A percentile compares a stretch with the other conserved stretches of the same genome.
These are phyloP conservation scores for Ustilago curta DNA, from an alignment of 1,284 basidiomycete genomes.

Conservation along the genomic window DNA sequence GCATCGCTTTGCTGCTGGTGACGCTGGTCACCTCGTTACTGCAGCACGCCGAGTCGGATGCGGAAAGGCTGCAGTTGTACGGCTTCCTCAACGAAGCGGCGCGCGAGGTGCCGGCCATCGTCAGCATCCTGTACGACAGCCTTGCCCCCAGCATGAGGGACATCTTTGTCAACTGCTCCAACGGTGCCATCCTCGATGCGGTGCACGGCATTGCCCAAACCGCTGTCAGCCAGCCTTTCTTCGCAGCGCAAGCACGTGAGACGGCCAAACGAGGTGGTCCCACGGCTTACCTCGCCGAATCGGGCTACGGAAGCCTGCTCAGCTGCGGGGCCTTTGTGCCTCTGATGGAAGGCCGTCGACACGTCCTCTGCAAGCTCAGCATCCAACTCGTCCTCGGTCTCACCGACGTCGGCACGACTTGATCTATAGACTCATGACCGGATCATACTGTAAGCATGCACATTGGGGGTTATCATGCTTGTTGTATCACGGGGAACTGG, in stretches of 20 bases:
- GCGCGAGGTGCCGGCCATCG: constrained; percentile 58
- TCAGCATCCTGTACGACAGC: constrained; percentile 65
- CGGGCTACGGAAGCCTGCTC: constrained; percentile 59
- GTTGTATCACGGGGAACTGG: neutral
- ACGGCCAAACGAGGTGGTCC: constrained; percentile 62
- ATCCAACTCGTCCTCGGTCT: constrained; percentile 58
- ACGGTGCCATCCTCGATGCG: constrained; percentile 59
- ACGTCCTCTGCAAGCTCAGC: constrained; percentile 56
- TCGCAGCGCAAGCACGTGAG: constrained; percentile 64
- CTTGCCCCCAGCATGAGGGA: constrained; percentile 60
- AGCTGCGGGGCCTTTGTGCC: constrained; percentile 61
- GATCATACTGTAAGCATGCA: neutral
- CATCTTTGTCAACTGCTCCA: constrained; percentile 60
- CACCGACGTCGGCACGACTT: constrained; percentile 58
- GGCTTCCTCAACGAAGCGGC: constrained; percentile 62
- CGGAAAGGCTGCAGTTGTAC: constrained; percentile 59
- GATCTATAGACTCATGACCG: neutral
- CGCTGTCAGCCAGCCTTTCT: constrained; percentile 62
- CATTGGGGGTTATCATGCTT: neutral
- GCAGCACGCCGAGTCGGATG: constrained; percentile 60
- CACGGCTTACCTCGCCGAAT: constrained; percentile 60
- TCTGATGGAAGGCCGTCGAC: constrained; percentile 46
- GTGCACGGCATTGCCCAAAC: constrained; percentile 62
- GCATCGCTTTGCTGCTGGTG: constrained; percentile 59
- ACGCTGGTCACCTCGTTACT: constrained; percentile 59